These are phyloP conservation scores for Arthrinium phaeospermum DNA, from an alignment of 2,329 filamentous ascomycete species.

Conservation along the genomic window DNA sequence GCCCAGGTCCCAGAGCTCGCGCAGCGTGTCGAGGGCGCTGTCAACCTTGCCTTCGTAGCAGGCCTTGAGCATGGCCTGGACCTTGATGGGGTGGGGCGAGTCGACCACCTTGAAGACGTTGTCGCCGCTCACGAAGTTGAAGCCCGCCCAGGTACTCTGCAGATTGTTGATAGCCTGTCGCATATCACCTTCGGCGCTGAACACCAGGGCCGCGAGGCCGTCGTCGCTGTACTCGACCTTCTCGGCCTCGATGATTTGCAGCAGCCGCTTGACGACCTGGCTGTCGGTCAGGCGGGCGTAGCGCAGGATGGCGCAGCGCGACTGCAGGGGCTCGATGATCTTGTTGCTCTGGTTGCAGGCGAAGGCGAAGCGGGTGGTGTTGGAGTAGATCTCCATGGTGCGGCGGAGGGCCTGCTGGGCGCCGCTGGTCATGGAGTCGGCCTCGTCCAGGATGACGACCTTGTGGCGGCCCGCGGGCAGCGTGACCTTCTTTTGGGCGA, in stretches of 20 bases:
- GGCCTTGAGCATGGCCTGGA: constrained; percentile 97
- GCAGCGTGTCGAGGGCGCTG: constrained; percentile 81
- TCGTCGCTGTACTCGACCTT: constrained; percentile 91
- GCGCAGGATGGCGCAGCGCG: constrained; percentile 91
- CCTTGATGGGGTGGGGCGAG: constrained; percentile 95
- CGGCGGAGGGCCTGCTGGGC: constrained; percentile 93
- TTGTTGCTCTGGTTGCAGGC: constrained; percentile 99
- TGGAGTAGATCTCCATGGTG: constrained; percentile 99
- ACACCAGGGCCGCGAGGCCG: constrained; percentile 92
- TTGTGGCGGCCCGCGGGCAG: constrained; percentile 90
- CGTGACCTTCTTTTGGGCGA: constrained; percentile 98
- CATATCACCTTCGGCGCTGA: constrained; percentile 98
- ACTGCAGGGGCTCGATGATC: constrained; percentile 99
- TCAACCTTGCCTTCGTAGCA: constrained; percentile 94
- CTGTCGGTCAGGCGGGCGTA: constrained; percentile 92
- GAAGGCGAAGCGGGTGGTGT: constrained; percentile 95
- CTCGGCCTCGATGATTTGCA: constrained; percentile 93
- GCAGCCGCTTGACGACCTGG: constrained; percentile 86
- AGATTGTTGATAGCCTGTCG: constrained; percentile 98
- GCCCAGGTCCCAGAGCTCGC: constrained; percentile 91
- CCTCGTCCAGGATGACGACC: constrained; percentile 96
- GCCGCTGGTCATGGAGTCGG: constrained; percentile 96
- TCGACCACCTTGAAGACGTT: constrained; percentile 99
- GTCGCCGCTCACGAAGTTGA: constrained; percentile 95
- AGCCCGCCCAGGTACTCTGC: constrained; percentile 90